Evolutionary conservation across 202 grass and related monocot genomes (phyloP), one percentile per base, ranked within the genome.

Genomic region (Zoysia matrella): DNA sequence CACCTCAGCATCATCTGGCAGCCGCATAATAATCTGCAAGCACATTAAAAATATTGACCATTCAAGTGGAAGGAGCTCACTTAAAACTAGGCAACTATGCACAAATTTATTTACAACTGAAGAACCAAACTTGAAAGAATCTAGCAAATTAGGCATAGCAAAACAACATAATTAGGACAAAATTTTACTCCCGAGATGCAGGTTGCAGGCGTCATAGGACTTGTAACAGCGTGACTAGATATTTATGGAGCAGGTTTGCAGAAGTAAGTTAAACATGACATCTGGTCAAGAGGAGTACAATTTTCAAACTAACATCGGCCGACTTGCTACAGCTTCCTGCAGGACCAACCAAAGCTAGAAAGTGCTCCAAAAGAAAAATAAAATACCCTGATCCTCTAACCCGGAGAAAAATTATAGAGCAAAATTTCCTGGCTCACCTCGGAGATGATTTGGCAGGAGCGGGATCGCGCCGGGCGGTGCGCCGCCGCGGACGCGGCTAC

Each of bases 1-100:
- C 64, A 93, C 91, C 77, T 95, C 92, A 52, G 96, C 90, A 87
- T 93, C 87, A 44, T 92, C 96, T 1, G 89, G 87, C 67, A 98
- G 45, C 18, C 87, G 86, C 80, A 98, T 88, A 51, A 98, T 93
- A 80, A 95, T 93, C 95, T 98, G 76, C 54, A 46, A 80, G 65
- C 11, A 51, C 74, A 50, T 56, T 82, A 58, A 4, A 74, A 62
- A 47, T 61, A 41, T 83, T 71, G 3, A 22, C 12, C 22, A 64
- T 22, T 18, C 39, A 22, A 56, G 65, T 81, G 10, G 44, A 69
- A n/a, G 42, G 44, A 43, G 14, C 36, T 36, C 44, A 15, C 49
- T 9, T 53, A 10, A 51, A 11, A 30, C n/a, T 39, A 71, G 6
- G 8, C 11, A 60, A 85, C 40, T 22, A 43, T 47, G 1, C 66